Conservation (phyloP, 108 stramenopile genomes). For the Pelagomonas calceolata region DNA sequence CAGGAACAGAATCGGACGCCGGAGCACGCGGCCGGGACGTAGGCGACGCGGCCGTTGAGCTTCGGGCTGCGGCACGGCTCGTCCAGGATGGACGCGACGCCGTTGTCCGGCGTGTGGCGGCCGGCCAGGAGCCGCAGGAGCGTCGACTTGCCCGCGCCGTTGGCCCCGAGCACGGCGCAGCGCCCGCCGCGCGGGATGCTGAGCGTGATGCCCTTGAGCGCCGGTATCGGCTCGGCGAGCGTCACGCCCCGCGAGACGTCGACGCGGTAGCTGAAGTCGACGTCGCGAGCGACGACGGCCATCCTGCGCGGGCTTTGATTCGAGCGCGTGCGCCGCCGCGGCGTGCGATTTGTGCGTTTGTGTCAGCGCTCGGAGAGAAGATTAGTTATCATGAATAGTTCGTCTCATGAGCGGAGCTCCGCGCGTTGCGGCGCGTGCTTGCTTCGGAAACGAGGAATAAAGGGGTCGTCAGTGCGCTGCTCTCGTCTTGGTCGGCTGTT, state of each 20-base stretch:
- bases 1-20: no score
- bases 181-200: constrained; percentile 44
- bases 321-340: no score
- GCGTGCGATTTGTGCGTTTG: no score
- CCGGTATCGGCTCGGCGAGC: background rate
- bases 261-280: background rate
- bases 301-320: no score
- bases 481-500: no score
- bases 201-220: background rate
- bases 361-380: no score
- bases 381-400: no score
- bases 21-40: background rate
- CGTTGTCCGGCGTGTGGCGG: constrained; percentile 53
- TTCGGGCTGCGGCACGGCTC: background rate
- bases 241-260: background rate
- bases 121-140: constrained; percentile 79
- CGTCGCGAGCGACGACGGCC: no score
- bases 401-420: no score
- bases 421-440: no score
- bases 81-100: background rate
- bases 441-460: no score
- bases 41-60: background rate
- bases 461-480: no score
- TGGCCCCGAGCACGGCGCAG: constrained; percentile 72
- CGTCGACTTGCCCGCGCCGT: constrained; percentile 59